These are phyloP conservation scores for Vitis hybrid DNA, from an alignment of 177 flowering plant genomes.

Conservation along the genomic window DNA sequence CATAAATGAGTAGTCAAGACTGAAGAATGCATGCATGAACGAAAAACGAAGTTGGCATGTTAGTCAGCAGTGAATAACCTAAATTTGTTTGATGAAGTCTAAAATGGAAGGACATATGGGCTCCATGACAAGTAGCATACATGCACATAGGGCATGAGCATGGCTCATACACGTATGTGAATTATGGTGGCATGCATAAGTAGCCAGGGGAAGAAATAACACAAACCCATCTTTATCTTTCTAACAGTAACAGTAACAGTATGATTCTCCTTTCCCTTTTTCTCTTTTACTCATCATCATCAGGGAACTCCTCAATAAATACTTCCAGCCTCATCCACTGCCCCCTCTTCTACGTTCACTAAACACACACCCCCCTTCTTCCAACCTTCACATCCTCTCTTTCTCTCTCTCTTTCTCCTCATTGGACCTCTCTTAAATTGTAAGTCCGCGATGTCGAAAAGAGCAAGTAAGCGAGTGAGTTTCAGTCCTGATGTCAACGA, in stretches of 20 bases:
- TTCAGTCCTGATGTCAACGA: constrained; percentile 48
- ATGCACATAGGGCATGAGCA: constrained; percentile 11
- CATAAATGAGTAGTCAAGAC: no score
- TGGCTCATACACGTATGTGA: constrained; percentile 20
- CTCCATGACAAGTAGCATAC: no score
- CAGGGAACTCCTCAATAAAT: constrained; percentile 16
- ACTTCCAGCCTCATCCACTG: constrained; percentile 13
- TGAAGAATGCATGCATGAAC: no score
- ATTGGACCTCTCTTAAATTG: neutral
- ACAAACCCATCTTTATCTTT: constrained; percentile 3
- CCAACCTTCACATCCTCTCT: neutral
- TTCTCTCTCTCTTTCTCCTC: neutral
- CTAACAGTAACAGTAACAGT: neutral
- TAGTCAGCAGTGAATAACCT: no score
- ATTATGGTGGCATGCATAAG: neutral
- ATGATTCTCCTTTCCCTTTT: constrained; percentile 3
- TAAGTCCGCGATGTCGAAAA: constrained; percentile 37
- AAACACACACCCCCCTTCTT: neutral
- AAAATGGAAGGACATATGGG: neutral
- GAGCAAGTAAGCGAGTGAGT: constrained; percentile 31
- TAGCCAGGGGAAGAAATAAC: no score
- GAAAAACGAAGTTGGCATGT: no score
- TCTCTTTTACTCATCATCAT: constrained; percentile 3
- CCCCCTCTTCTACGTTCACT: neutral
- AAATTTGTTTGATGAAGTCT: no score